Evolutionary conservation across 139 green algal species (phyloP), one percentile per base, ranked within the genome.

Genomic region (Astrephomene gubernaculifera): DNA sequence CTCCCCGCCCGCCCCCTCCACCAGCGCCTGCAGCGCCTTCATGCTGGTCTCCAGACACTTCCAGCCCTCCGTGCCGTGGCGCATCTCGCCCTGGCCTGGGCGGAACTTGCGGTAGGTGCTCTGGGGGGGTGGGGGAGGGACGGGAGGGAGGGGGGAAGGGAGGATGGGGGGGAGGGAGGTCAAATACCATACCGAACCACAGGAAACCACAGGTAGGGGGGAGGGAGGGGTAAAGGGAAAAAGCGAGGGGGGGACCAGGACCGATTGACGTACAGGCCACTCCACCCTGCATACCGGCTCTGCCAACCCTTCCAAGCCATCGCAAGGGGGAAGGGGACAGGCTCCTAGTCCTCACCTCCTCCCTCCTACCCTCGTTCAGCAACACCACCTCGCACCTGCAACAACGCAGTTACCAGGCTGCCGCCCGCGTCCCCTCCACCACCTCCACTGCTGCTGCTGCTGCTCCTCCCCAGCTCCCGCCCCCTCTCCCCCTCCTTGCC

Each of bases 21-120:
- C 70, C 70, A 78, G 43, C 70, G 70, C 70, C 70, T 87, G 68
- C 45, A 92, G 49, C 21, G 86, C 82, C 36, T 89, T 85, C 86
- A 92, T 90, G 81, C 74, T 88, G 3, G 88, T 93, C 88, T 94
- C 96, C 71, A 99, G 87, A 83, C 93, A 95, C 84, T 95, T 95
- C 96, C 96, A 99, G 57, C 96, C 96, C 90, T 99, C 96, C 0
- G 92, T 97, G 71, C 91, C 94, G 83, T 98, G 96, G 43, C 95
- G 92, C 90, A 97, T 92, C 78, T 97, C 93, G 14, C 96, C 96
- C 8, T 27, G 41, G 1, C 88, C 88, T 2, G 82, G 85, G 39
- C 36, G 54, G 19, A 75, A 35, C 45, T 69, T 53, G 22, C 65
- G 64, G 65, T 86, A 86, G 31, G 79, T 35, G 44, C 49, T 63